Base-by-base conservation (phyloP, 2,329 filamentous ascomycete genomes). In the Bipolaris bicolor region DNA sequence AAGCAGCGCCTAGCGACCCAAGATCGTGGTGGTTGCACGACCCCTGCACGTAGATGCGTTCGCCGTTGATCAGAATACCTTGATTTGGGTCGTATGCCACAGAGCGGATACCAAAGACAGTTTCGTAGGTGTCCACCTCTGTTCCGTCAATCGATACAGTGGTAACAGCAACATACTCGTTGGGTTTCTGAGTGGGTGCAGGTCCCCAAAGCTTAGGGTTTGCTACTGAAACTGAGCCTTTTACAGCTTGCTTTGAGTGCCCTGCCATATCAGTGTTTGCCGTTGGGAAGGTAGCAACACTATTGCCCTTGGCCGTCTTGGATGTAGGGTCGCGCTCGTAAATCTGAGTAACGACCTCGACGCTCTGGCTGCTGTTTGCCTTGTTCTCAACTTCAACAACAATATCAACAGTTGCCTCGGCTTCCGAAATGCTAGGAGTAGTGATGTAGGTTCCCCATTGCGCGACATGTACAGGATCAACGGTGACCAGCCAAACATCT, bases 401-500 rank as follows among this genome's bases (percentile, higher is more conserved):
- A 2, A 84, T 49, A 16, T 82, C 70, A 15, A 84, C 61, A 0
- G 75, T 80, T 0, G 83, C 83, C 0, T 79, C 78, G 6, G 77
- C 55, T 0, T 71, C 59, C 2, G 83, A 82, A 0, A 85, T 78
- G 3, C 72, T 63, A 11, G 71, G 77, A 6, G 82, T 79, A 1
- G 79, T 82, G 52, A 85, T 73, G 46, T 76, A 81, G 3, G 64
- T 84, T 3, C 83, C 83, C 45, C 74, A 82, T 43, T 85, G 80
- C 7, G 69, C 78, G 3, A 86, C 78, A 56, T 72, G 83, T 0
- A 76, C 72, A 1, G 77, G 66, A 34, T 79, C 69, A 10, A 80
- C 78, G 55, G 81, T 84, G 34, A 80, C 78, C 15, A 86, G 75
- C 83, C 82, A 86, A 3, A 85, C 75, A 55, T 84, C 83, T 1